phyloP scores from a whole-genome alignment of 2,329 filamentous ascomycete genomes.

The Stagonosporopsis rhizophila region DNA sequence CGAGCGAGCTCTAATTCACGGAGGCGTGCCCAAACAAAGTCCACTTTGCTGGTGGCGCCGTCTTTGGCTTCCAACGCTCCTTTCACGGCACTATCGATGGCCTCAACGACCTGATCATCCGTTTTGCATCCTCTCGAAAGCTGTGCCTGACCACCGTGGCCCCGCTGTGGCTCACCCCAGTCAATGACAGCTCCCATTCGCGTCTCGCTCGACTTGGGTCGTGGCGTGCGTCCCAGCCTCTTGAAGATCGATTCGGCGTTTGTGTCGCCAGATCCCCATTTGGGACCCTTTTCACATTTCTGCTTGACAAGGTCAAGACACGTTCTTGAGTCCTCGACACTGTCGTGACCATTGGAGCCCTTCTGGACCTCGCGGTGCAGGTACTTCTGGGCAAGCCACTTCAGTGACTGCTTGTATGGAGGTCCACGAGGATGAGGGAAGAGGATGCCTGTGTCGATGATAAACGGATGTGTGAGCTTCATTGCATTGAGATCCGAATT shows the following conservation, averaged over 20 bases:
- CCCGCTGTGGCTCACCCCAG: constrained; percentile 79
- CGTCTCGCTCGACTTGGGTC: constrained; percentile 50
- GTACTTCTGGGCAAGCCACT: constrained; percentile 87
- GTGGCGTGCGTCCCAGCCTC: constrained; percentile 67
- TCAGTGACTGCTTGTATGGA: constrained; percentile 88
- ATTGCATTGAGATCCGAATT: constrained; percentile 85
- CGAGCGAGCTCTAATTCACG: constrained; percentile 66
- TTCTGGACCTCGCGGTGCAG: constrained; percentile 88
- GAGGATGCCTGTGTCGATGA: constrained; percentile 88
- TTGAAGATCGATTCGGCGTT: constrained; percentile 89
- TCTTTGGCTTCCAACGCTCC: constrained; percentile 53
- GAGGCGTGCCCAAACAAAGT: constrained; percentile 69
- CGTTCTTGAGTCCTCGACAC: constrained; percentile 88
- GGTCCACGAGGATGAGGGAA: constrained; percentile 91
- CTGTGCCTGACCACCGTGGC: constrained; percentile 64
- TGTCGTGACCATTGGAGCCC: constrained; percentile 81
- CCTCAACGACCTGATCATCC: constrained; percentile 65
- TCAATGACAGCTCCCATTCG: constrained; percentile 77
- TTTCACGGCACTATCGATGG: constrained; percentile 60
- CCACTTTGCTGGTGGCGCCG: constrained; percentile 61
- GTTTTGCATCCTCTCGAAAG: constrained; percentile 63
- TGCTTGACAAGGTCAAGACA: constrained; percentile 92
- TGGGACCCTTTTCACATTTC: constrained; percentile 91
- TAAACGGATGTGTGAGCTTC: constrained; percentile 86
- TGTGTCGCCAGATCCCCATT: constrained; percentile 81